Evolutionary conservation across 2,329 filamentous ascomycete species (phyloP).

Genomic region (Pseudopyrenochaeta lycopersici): DNA sequence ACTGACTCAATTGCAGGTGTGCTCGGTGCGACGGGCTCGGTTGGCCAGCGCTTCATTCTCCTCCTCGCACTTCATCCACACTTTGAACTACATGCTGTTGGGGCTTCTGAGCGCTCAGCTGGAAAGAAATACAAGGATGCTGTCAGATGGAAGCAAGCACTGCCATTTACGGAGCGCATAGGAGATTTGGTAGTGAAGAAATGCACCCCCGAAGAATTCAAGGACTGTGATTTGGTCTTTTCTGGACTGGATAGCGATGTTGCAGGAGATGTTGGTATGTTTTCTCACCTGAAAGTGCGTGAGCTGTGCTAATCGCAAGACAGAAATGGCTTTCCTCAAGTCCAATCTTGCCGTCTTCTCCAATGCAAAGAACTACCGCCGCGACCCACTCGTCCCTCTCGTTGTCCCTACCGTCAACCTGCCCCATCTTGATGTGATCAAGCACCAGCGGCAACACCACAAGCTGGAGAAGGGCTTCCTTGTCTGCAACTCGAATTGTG

Average conservation of each 20-base stretch:
- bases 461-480: conserved; percentile 84
- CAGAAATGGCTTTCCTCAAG: conserved; percentile 87
- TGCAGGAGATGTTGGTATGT: conserved; percentile 85
- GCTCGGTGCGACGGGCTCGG: conserved; percentile 90
- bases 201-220: conserved; percentile 83
- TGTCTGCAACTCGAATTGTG: conserved; percentile 98
- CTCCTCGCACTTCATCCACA: conserved; percentile 87
- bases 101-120: conserved; percentile 86
- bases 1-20: conserved; percentile 60
- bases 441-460: conserved; percentile 81
- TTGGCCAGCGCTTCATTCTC: conserved; percentile 94
- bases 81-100: conserved; percentile 86
- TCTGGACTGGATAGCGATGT: conserved; percentile 92
- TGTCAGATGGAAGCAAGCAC: conserved; percentile 91
- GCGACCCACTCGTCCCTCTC: conserved; percentile 87
- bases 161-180: conserved; percentile 78
- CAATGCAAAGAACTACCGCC: conserved; percentile 97
- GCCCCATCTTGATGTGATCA: conserved; percentile 83
- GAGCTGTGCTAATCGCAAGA: conserved; percentile 4
- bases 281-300: not conserved
- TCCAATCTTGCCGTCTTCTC: conserved; percentile 93
- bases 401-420: conserved; percentile 97
- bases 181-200: conserved; percentile 85
- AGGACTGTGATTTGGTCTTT: conserved; percentile 92
- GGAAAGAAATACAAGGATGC: conserved; percentile 96